Evolutionary conservation across 2,329 filamentous ascomycete species (phyloP), one percentile per base, ranked within the genome.

Genomic region (Pyrenochaeta sp.): DNA sequence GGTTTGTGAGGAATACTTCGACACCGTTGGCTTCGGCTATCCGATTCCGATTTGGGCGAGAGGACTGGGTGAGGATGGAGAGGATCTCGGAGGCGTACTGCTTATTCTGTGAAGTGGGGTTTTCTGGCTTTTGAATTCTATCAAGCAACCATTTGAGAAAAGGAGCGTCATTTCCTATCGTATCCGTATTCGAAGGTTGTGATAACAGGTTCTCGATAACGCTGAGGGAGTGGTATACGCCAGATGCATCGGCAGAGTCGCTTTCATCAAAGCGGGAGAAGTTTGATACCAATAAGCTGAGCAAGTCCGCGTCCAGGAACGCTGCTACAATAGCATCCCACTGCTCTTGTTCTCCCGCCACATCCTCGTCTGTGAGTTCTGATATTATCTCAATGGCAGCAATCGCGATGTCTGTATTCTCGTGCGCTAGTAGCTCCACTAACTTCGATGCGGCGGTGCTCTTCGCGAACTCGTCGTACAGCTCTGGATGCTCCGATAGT

Each of bases 331-430:
- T 78, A 1, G 78, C 81, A 56, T 90, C 86, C 92, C 93, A 97
- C 67, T 97, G 87, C 49, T 86, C 86, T 64, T 92, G 88, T 54
- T 89, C 87, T 2, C 90, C 91, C 36, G 88, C 83, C 2, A 97
- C 91, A 69, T 98, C 94, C 72, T 99, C 93, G 67, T 98, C 95
- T 12, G 92, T 96, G 63, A 98, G 80, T 78, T 99, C 95, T 50
- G 87, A 88, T 45, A 99, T 86, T 41, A 97, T 90, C 78, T 98
- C 90, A 44, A 97, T 88, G 0, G 90, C 91, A 59, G 90, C 91
- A 66, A 98, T 96, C 10, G 95, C 92, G 61, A 99, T 96, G 70
- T 99, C 95, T 0, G 93, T 94, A 73, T 99, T 99, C 67, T 99
- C 95, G 73, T 99, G 95, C 14, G 94, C 89, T 43, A 99, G 80